Percentiles rank a stretch among this genome's conserved stretches.
phyloP scores from a whole-genome alignment of 2,329 filamentous ascomycete genomes.

The Teratosphaeria destructans region DNA sequence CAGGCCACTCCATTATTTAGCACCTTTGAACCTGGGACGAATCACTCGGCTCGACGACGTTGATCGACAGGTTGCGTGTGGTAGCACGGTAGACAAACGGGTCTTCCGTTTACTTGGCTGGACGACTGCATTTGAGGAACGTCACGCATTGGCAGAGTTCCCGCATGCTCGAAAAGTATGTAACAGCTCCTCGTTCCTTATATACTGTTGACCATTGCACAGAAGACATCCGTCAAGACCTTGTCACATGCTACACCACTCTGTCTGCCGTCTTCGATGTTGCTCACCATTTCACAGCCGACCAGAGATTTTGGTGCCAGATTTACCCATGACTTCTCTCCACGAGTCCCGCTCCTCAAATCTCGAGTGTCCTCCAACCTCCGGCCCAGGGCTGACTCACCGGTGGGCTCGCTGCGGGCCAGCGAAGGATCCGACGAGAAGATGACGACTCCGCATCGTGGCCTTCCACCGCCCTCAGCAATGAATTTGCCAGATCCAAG shows the following conservation, averaged over 20 bases:
- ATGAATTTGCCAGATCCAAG: slow-evolving; percentile 41
- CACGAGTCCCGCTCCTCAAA: slow-evolving; percentile 29
- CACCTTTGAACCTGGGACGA: neutral
- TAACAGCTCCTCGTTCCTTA: slow-evolving; percentile 1
- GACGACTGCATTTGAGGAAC: neutral
- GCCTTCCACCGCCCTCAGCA: slow-evolving; percentile 42
- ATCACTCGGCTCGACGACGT: slow-evolving; percentile 2
- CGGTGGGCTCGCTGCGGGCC: slow-evolving; percentile 31
- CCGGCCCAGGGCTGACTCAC: slow-evolving; percentile 29
- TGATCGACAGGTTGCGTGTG: slow-evolving; percentile 1
- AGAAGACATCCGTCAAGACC: neutral
- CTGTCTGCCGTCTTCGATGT: slow-evolving; percentile 27
- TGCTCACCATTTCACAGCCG: slow-evolving; percentile 42
- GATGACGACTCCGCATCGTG: slow-evolving; percentile 44
- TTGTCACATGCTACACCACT: slow-evolving; percentile 13
- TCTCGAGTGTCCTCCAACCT: slow-evolving; percentile 32
- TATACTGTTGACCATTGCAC: slow-evolving; percentile 1
- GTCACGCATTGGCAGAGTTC: slow-evolving; percentile 2
- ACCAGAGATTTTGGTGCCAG: slow-evolving; percentile 36
- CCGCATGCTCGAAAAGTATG: neutral
- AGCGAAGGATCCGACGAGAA: slow-evolving; percentile 24
- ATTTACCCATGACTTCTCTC: slow-evolving; percentile 38
- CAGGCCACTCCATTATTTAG: neutral
- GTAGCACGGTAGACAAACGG: slow-evolving; percentile 1
- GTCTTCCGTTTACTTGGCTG: neutral